phyloP scores from a whole-genome alignment of 768 basidiomycete genomes.

The Xerocomus brunneocitrinus region DNA sequence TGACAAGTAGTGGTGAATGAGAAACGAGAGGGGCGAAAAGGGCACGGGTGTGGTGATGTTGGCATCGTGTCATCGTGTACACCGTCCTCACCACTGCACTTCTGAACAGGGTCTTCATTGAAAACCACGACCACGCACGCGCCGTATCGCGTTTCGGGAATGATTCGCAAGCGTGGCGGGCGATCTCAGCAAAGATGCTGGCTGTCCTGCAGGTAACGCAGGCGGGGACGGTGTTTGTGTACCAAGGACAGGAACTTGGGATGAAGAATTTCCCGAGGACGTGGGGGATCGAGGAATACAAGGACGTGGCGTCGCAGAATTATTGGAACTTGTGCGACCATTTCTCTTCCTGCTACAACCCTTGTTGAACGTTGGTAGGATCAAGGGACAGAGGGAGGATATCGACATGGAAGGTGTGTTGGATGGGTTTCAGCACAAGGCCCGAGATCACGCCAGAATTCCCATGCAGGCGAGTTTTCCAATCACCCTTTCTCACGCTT shows the following conservation, averaged over 20 bases:
- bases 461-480: constrained; percentile 55
- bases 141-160: constrained; percentile 64
- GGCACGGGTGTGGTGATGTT: neutral
- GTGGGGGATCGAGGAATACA: constrained; percentile 65
- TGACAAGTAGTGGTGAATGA: neutral
- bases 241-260: constrained; percentile 73
- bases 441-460: constrained; percentile 35
- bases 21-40: neutral
- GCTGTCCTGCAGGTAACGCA: constrained; percentile 58
- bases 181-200: constrained; percentile 59
- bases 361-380: constrained; percentile 24
- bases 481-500: neutral
- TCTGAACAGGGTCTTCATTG: constrained; percentile 49
- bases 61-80: constrained; percentile 15
- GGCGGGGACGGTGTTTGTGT: constrained; percentile 65
- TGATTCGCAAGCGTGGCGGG: constrained; percentile 53
- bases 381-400: constrained; percentile 38
- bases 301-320: constrained; percentile 60
- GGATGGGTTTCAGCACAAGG: constrained; percentile 53
- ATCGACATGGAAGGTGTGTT: constrained; percentile 57
- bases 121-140: constrained; percentile 68
- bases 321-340: constrained; percentile 49
- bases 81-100: constrained; percentile 4
- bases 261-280: constrained; percentile 55
- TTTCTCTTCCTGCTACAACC: neutral